Base-by-base conservation (phyloP, 768 basidiomycete genomes). In the Kwoniella heveanensis region DNA sequence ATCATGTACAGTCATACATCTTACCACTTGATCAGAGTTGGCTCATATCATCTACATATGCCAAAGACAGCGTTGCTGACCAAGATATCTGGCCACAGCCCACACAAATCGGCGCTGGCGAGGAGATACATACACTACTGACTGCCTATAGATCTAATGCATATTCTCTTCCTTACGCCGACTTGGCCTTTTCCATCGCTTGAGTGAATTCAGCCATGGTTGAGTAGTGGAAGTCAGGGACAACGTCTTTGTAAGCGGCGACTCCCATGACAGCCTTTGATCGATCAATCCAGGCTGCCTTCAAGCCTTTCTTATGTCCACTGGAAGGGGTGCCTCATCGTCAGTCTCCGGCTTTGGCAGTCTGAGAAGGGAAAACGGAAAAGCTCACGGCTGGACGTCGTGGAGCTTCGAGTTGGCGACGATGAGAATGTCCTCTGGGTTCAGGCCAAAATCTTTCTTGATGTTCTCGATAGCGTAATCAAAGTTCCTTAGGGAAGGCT, bases 401-500 rank as follows among this genome's bases (percentile, higher is more conserved):
- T 65, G 64, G 15, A 47, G 52, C 24, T 59, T 57, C 17, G 60
- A 62, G 46, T 68, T 60, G n/a, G 70, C 70, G 2, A 71, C 70
- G 26, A 56, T 27, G 5, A 69, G 54, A 1, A 72, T 62, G 25
- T 72, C 65, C 13, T 57, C 36, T n/a, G 64, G 56, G 5, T 36
- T 10, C 13, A 71, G 62, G 24, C 53, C 63, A 50, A 61, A 68
- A n/a, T 62, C 53, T n/a, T 62, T 37, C 8, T 61, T 36, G 17
- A 72, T 26, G 19, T 48, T 13, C 32, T 69, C 54, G 21, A 72
- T 57, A 25, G 63, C 67, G 49, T 72, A 64, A 2, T 67, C 36
- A 48, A 72, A 72, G 57, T 69, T 72, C 1, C 70, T 26, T 21
- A 66, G 44, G 37, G 68, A 67, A n/a, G 70, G 70, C 46, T 72